Evolutionary conservation across 2,329 filamentous ascomycete genomes (phyloP).

Genomic region (Fusarium coicis): DNA sequence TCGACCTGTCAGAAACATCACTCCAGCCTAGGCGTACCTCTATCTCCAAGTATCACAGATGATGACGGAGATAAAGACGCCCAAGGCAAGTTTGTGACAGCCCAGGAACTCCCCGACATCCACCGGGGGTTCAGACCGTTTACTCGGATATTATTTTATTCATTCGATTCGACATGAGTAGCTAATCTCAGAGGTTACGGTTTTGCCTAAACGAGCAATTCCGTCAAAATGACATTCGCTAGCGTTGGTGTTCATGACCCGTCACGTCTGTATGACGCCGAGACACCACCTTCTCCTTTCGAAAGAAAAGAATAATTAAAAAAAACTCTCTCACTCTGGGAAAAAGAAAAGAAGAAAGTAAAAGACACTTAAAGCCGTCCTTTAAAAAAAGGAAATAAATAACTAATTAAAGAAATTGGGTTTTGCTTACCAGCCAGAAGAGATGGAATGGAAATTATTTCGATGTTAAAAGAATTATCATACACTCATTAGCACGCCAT

Average conservation of each 20-base stretch:
- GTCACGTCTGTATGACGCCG: not conserved
- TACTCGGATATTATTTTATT: not conserved
- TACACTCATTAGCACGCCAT: not conserved
- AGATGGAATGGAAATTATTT: not conserved
- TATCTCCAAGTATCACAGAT: not conserved
- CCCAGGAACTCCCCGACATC: not conserved
- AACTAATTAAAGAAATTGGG: not conserved
- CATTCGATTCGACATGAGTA: not conserved
- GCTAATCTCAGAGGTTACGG: not conserved
- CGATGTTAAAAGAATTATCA: not conserved
- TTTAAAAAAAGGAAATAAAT: not conserved
- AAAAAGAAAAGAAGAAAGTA: not conserved
- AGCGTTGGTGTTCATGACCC: not conserved
- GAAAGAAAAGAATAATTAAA: not conserved
- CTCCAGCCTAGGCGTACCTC: not conserved
- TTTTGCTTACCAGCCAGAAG: not conserved
- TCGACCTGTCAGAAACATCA: not conserved
- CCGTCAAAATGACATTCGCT: not conserved
- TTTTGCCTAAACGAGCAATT: not conserved
- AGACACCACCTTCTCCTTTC: not conserved
- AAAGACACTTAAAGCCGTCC: not conserved
- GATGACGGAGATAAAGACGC: too few relatives aligned
- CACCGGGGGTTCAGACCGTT: not conserved
- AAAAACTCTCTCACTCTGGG: not conserved
- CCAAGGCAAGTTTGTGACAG: not conserved